Evolutionary conservation across 148 eudicot species (phyloP).

Genomic region (Rheum nobile): DNA sequence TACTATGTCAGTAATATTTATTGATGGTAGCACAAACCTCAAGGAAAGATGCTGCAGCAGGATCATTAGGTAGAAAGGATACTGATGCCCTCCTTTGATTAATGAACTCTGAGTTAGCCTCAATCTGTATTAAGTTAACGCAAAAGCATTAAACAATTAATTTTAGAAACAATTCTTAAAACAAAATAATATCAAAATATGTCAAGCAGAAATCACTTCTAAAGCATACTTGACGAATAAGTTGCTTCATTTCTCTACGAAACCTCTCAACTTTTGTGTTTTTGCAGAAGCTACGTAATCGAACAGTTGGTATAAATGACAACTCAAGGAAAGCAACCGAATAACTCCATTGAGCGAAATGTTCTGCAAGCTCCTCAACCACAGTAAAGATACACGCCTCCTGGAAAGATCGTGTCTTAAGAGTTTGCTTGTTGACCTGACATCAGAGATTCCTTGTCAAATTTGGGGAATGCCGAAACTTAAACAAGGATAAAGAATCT

Average conservation of each 20-base stretch:
- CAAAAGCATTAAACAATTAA: neutral
- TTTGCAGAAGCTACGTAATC: slow-evolving; percentile 79
- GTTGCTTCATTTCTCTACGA: slow-evolving; percentile 63
- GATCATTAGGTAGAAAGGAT: slow-evolving; percentile 78
- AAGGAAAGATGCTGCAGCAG: slow-evolving; percentile 55
- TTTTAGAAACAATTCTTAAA: neutral
- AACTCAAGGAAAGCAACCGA: slow-evolving; percentile 84
- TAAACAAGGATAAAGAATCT: neutral
- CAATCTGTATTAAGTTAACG: slow-evolving; percentile 39
- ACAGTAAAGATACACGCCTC: slow-evolving; percentile 84
- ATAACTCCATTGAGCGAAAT: slow-evolving; percentile 92
- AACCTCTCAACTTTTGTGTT: slow-evolving; percentile 84
- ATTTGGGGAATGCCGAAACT: neutral
- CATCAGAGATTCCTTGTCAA: slow-evolving; percentile 9
- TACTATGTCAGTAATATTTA: neutral
- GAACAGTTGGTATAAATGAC: slow-evolving; percentile 66
- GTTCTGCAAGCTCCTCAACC: slow-evolving; percentile 80
- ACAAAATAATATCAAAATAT: neutral
- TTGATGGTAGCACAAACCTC: slow-evolving; percentile 35
- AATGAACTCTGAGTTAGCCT: slow-evolving; percentile 63
- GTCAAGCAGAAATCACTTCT: neutral
- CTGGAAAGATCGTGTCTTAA: slow-evolving; percentile 78
- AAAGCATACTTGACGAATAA: slow-evolving; percentile 62
- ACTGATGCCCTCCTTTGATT: slow-evolving; percentile 54
- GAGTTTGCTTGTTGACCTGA: slow-evolving; percentile 65